phyloP scores from a whole-genome alignment of 176 grass and related monocot species.

The Oryza punctata region DNA sequence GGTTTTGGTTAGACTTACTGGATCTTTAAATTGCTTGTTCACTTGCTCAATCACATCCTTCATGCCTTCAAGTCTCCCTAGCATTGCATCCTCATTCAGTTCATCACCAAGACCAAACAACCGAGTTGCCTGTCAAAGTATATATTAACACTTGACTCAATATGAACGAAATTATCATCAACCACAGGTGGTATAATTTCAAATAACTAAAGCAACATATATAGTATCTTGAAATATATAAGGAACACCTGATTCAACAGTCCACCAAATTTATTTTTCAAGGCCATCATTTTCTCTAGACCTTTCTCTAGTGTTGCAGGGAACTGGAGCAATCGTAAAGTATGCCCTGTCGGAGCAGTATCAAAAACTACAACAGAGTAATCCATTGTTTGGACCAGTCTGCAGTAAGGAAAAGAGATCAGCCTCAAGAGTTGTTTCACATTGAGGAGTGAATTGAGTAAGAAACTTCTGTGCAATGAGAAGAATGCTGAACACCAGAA shows the following conservation, averaged over 20 bases:
- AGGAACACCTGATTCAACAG: slow-evolving; percentile 81
- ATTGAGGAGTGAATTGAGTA: not conserved
- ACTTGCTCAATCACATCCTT: slow-evolving; percentile 99
- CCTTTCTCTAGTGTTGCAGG: slow-evolving; percentile 98
- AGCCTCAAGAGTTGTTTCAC: not conserved
- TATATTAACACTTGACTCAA: slow-evolving; percentile 26
- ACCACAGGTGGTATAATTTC: not conserved
- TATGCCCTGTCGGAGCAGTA: slow-evolving; percentile 98
- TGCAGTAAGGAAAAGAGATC: slow-evolving; percentile 42
- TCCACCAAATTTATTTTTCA: slow-evolving; percentile 97
- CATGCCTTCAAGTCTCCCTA: slow-evolving; percentile 95
- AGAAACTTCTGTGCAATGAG: slow-evolving; percentile 4
- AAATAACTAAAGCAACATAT: not conserved
- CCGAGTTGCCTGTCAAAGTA: slow-evolving; percentile 72
- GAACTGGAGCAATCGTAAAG: slow-evolving; percentile 91
- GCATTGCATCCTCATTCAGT: slow-evolving; percentile 92
- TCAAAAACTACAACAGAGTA: slow-evolving; percentile 99
- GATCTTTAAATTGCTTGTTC: slow-evolving; percentile 99
- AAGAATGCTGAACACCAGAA: slow-evolving; percentile 29
- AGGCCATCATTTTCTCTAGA: slow-evolving; percentile 89
- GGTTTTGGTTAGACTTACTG: slow-evolving; percentile 60
- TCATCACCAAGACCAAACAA: slow-evolving; percentile 98
- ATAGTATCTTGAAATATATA: slow-evolving; percentile 30
- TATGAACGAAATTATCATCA: not conserved
- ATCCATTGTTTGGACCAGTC: slow-evolving; percentile 99